A percentile compares a stretch with the other conserved stretches of the same genome.
Conservation (phyloP, 305 asterid species). For the Fraxinus angustifolia region DNA sequence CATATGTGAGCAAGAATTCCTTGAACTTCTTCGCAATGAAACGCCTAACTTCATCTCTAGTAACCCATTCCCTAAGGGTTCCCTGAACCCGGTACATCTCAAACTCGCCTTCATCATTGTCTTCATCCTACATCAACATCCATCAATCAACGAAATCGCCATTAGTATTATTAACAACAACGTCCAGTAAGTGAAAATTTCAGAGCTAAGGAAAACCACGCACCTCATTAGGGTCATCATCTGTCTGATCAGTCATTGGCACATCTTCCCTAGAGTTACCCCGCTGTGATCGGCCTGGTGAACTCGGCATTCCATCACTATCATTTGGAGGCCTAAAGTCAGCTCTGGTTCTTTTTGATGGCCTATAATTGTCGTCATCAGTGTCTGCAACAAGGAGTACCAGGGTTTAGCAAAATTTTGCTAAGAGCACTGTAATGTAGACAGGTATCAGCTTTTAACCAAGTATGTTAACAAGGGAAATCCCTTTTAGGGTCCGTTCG, state of each 20-base stretch:
- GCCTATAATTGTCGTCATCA: slow-evolving; percentile 78
- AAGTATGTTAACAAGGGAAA: too few relatives aligned
- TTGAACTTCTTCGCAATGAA: slow-evolving; percentile 89
- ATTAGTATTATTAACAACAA: not conserved
- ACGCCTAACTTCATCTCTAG: slow-evolving; percentile 90
- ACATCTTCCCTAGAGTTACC: slow-evolving; percentile 68
- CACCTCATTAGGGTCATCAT: slow-evolving; percentile 80
- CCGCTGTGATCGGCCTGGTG: slow-evolving; percentile 67
- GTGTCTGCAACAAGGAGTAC: slow-evolving; percentile 51
- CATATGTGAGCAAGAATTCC: slow-evolving; percentile 80
- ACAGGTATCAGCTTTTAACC: not conserved
- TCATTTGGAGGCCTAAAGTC: slow-evolving; percentile 65
- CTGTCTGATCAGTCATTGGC: slow-evolving; percentile 85
- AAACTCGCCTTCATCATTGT: slow-evolving; percentile 74
- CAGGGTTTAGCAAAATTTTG: slow-evolving; percentile 8
- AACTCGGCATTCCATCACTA: slow-evolving; percentile 70
- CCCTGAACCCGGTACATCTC: slow-evolving; percentile 90
- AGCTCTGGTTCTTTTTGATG: slow-evolving; percentile 77
- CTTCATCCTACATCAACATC: slow-evolving; percentile 60
- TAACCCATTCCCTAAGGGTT: slow-evolving; percentile 91
- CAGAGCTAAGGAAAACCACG: slow-evolving; percentile 9
- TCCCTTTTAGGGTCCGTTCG: not conserved
- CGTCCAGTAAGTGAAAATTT: slow-evolving; percentile 1
- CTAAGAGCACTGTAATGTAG: not conserved
- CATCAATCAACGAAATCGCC: slow-evolving; percentile 8